These are phyloP conservation scores for Aspergillus sp. DNA, from an alignment of 2,329 filamentous ascomycete species.

Conservation along the genomic window DNA sequence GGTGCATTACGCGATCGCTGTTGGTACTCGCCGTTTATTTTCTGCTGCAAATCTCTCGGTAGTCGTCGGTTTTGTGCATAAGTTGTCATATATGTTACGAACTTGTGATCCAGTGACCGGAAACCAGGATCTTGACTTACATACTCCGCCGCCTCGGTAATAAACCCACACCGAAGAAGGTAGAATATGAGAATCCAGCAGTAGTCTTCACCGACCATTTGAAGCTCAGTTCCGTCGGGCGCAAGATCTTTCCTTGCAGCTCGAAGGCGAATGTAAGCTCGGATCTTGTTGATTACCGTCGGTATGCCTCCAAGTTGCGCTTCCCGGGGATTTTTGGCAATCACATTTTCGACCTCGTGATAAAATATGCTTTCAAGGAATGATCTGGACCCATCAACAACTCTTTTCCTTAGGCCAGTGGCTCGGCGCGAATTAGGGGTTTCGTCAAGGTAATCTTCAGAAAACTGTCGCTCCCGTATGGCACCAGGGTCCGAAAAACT, in stretches of 20 bases:
- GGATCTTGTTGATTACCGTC: constrained; percentile 82
- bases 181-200: constrained; percentile 95
- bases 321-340: constrained; percentile 80
- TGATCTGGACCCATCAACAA: constrained; percentile 71
- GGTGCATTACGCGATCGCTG: constrained; percentile 79
- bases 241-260: constrained; percentile 77
- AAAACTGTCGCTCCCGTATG: constrained; percentile 71
- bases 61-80: constrained; percentile 79
- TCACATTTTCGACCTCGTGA: constrained; percentile 67
- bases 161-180: constrained; percentile 76
- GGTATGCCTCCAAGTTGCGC: constrained; percentile 86
- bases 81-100: constrained; percentile 78
- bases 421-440: constrained; percentile 60
- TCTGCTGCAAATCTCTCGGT: constrained; percentile 72
- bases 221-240: constrained; percentile 73
- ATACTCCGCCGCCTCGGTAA: constrained; percentile 80
- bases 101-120: constrained; percentile 84
- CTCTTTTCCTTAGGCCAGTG: constrained; percentile 68
- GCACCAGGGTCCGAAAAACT: constrained; percentile 58
- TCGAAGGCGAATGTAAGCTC: constrained; percentile 82
- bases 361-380: constrained; percentile 82
- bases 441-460: constrained; percentile 71
- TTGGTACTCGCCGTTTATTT: constrained; percentile 85
- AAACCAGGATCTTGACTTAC: constrained; percentile 78
- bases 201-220: constrained; percentile 74